phyloP scores from a whole-genome alignment of 352 stramenopile species.

The Phytopythium sindhum region DNA sequence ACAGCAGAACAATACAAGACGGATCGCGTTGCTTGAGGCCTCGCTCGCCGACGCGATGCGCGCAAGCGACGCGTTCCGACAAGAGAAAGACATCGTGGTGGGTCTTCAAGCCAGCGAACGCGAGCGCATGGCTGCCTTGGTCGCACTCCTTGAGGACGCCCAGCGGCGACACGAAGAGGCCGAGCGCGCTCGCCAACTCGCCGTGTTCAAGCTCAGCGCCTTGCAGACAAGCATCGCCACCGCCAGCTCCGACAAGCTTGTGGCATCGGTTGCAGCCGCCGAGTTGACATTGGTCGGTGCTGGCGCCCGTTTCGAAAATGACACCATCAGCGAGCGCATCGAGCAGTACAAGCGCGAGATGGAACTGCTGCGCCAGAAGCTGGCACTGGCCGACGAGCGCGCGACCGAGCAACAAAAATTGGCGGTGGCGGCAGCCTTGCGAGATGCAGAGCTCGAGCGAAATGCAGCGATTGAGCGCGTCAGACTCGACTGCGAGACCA shows the following conservation, averaged over 20 bases:
- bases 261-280: not conserved
- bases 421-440: constrained; percentile 44
- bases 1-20: constrained; percentile 18
- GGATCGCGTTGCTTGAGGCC: constrained; percentile 38
- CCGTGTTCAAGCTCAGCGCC: constrained; percentile 63
- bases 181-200: constrained; percentile 50
- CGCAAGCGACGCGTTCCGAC: constrained; percentile 19
- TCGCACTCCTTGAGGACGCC: constrained; percentile 31
- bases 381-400: constrained; percentile 49
- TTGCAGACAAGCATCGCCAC: constrained; percentile 38
- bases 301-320: not conserved
- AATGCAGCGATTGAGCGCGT: constrained; percentile 44
- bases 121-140: constrained; percentile 30
- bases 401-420: constrained; percentile 47
- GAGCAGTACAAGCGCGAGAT: constrained; percentile 67
- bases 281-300: not conserved
- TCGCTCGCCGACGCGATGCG: constrained; percentile 27
- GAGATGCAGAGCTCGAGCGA: constrained; percentile 45
- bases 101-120: constrained; percentile 29
- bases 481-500: constrained; percentile 42
- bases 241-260: constrained; percentile 19
- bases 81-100: constrained; percentile 33
- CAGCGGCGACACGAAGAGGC: constrained; percentile 50
- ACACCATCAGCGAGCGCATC: constrained; percentile 29
- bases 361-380: constrained; percentile 53